A percentile compares a stretch with the other conserved stretches of the same genome.
Evolutionary conservation across 371 early-diverging fungal species (phyloP).

Genomic region (Lichtheimia corymbifera): DNA sequence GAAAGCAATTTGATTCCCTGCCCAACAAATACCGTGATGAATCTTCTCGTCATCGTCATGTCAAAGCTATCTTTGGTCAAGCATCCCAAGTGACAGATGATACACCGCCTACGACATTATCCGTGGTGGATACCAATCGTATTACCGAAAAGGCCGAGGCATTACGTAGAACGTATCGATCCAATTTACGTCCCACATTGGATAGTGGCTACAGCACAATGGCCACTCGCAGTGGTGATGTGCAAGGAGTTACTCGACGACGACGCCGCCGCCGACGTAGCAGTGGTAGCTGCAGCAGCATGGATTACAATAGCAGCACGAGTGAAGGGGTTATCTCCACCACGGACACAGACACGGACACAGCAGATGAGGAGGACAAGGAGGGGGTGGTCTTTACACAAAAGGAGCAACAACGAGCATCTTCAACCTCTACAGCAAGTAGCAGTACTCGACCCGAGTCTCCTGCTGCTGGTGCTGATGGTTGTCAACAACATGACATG

Average conservation of each 20-base stretch:
- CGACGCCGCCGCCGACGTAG: not conserved
- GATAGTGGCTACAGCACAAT: slow-evolving; percentile 28
- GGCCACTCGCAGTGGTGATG: slow-evolving; percentile 6
- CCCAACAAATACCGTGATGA: not conserved
- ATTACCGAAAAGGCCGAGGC: slow-evolving; percentile 16
- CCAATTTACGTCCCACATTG: slow-evolving; percentile 14
- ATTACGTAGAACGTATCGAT: slow-evolving; percentile 15
- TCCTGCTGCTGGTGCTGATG: too few relatives aligned
- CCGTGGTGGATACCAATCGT: slow-evolving; percentile 3
- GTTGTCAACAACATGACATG: too few relatives aligned
- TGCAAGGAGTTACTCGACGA: too few relatives aligned
- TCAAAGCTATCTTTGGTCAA: slow-evolving; percentile 16
- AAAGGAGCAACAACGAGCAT: not conserved
- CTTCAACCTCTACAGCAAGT: not conserved
- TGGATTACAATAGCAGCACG: not conserved
- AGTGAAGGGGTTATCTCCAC: not conserved
- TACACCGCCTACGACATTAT: not conserved
- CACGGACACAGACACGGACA: slow-evolving; percentile 1
- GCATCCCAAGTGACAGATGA: slow-evolving; percentile 1
- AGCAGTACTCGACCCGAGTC: too few relatives aligned
- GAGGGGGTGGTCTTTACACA: too few relatives aligned
- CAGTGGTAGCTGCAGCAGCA: slow-evolving; percentile 1
- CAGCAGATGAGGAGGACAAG: slow-evolving; percentile 5
- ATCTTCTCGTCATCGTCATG: slow-evolving; percentile 9
- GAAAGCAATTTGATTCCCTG: not conserved